phyloP scores from a whole-genome alignment of 2,329 filamentous ascomycete genomes.

The Pseudogymnoascus sp. region DNA sequence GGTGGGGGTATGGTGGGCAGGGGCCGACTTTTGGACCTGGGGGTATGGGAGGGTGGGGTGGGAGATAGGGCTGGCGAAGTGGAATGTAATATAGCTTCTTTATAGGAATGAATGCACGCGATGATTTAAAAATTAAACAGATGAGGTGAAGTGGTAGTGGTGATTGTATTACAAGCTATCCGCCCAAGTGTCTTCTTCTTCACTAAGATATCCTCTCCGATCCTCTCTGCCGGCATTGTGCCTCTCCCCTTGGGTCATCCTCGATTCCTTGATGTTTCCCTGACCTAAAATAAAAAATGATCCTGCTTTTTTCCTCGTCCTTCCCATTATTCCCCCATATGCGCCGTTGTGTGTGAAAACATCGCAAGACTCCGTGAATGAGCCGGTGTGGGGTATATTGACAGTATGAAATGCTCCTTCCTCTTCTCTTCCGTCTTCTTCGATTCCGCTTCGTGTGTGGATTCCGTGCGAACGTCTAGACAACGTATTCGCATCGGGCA shows the following conservation, averaged over 20 bases:
- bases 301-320: neutral
- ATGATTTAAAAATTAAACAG: neutral
- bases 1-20: neutral
- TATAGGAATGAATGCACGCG: neutral
- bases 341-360: neutral
- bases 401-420: neutral
- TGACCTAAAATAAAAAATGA: neutral
- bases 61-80: neutral
- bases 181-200: neutral
- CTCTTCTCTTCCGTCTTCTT: neutral
- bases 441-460: neutral
- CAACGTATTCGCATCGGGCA: neutral
- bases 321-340: neutral
- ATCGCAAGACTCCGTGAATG: neutral
- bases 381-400: constrained; percentile 1
- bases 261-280: neutral
- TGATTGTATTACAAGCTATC: constrained; percentile 6
- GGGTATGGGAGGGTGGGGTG: neutral
- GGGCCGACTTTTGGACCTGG: neutral
- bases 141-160: neutral
- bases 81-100: neutral
- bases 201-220: neutral
- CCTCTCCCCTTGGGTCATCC: neutral
- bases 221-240: neutral
- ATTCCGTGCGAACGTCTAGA: neutral